phyloP scores from a whole-genome alignment of 768 basidiomycete genomes.

The Suillus alpinus region DNA sequence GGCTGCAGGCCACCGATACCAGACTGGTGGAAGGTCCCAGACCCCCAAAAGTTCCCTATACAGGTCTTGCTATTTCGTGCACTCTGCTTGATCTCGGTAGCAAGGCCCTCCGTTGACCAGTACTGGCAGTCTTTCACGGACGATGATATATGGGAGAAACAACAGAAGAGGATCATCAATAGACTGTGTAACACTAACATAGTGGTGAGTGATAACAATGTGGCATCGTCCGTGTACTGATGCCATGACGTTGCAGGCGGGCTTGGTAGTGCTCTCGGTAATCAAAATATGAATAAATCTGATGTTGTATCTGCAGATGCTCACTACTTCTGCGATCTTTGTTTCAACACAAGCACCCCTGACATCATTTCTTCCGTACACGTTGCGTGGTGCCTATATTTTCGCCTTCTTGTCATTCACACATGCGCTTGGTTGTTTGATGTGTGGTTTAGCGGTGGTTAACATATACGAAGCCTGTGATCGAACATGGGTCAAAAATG shows the following conservation, averaged over 20 bases:
- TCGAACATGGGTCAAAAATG: conserved; percentile 1
- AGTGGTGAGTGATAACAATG: background rate
- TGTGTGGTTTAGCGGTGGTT: background rate
- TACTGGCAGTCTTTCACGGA: background rate
- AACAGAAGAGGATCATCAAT: background rate
- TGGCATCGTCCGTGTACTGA: background rate
- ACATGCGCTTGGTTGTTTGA: background rate
- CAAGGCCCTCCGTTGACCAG: background rate
- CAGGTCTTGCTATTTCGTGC: background rate
- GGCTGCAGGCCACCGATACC: background rate
- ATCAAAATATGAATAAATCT: background rate
- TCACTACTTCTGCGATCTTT: background rate
- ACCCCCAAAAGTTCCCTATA: background rate
- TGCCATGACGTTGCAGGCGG: background rate
- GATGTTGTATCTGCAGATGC: background rate
- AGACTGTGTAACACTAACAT: background rate
- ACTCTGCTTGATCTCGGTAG: background rate
- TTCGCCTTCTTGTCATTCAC: background rate
- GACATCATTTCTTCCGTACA: background rate
- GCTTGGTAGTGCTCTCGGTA: background rate
- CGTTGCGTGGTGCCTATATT: background rate
- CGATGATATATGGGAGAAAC: background rate
- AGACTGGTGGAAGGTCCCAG: background rate
- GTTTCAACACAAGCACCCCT: background rate
- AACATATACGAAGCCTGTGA: background rate